Percentiles rank a stretch among this genome's conserved stretches.
Conservation (phyloP, 2,329 filamentous ascomycete genomes). For the Microdochium nivale region DNA sequence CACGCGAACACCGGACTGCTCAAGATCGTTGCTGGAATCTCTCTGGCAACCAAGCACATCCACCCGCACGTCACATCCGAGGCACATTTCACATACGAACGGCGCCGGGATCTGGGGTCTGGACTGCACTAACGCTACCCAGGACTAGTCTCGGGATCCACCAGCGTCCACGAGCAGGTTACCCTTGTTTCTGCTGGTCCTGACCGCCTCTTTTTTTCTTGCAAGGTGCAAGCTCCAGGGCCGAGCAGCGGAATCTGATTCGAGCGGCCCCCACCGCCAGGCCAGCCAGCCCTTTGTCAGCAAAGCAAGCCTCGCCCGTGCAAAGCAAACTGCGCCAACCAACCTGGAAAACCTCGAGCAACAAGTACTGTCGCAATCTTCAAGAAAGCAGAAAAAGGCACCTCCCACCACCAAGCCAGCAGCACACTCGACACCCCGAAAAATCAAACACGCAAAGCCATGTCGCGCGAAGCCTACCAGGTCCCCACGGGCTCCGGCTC, state of each 20-base stretch:
- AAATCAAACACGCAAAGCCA: slow-evolving; percentile 13
- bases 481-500: slow-evolving; percentile 48
- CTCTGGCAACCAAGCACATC: not conserved
- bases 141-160: not conserved
- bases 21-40: too few relatives aligned
- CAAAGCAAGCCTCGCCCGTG: too few relatives aligned
- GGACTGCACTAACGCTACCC: not conserved
- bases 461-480: slow-evolving; percentile 73
- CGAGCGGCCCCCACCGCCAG: too few relatives aligned
- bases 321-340: too few relatives aligned
- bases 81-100: not conserved
- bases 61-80: not conserved
- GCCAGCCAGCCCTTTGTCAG: too few relatives aligned
- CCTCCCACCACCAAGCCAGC: not conserved
- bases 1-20: too few relatives aligned
- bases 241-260: too few relatives aligned
- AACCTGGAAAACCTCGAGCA: too few relatives aligned
- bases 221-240: not conserved
- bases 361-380: too few relatives aligned
- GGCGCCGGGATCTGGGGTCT: not conserved
- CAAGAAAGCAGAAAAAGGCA: not conserved
- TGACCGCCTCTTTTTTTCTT: slow-evolving; percentile 3
- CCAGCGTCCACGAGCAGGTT: not conserved
- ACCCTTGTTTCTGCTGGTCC: not conserved
- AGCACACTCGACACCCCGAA: not conserved